Percentiles rank a stretch among this genome's conserved stretches.
phyloP scores from a whole-genome alignment of 345 rosid genomes.

The Microthlaspi erraticum region DNA sequence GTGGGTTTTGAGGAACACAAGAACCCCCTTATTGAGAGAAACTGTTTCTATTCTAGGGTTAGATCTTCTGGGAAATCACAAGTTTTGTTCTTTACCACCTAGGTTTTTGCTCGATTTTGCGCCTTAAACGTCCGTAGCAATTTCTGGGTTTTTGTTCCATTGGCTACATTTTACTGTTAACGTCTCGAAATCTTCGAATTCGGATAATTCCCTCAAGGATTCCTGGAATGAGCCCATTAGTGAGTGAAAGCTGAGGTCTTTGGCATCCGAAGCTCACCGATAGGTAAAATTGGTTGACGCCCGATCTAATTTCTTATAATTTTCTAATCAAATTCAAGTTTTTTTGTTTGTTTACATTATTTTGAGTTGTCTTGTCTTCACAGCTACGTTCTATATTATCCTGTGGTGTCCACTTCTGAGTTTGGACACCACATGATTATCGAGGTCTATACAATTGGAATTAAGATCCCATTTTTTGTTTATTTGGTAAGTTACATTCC shows the following conservation, averaged over 20 bases:
- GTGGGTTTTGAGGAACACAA: conserved; percentile 35
- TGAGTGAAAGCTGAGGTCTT: conserved; percentile 33
- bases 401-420: conserved; percentile 30
- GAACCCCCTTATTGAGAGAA: conserved; percentile 22
- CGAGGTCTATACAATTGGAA: conserved; percentile 1
- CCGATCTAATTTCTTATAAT: not conserved
- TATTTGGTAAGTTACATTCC: conserved; percentile 10
- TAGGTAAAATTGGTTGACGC: conserved; percentile 26
- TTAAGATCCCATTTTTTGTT: conserved; percentile 12
- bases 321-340: not conserved
- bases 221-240: conserved; percentile 3
- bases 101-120: conserved; percentile 5
- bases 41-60: conserved; percentile 6
- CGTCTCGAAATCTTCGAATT: conserved; percentile 8
- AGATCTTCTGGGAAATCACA: conserved; percentile 22
- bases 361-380: conserved; percentile 23
- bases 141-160: conserved; percentile 33
- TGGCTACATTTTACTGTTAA: conserved; percentile 12
- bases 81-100: not conserved
- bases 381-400: conserved; percentile 25
- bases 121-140: not conserved
- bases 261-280: conserved; percentile 5
- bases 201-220: conserved; percentile 9
- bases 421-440: conserved; percentile 20
- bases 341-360: conserved; percentile 16